These are phyloP conservation scores for Trametes pubescens DNA, from an alignment of 1,284 basidiomycete species.

Conservation along the genomic window DNA sequence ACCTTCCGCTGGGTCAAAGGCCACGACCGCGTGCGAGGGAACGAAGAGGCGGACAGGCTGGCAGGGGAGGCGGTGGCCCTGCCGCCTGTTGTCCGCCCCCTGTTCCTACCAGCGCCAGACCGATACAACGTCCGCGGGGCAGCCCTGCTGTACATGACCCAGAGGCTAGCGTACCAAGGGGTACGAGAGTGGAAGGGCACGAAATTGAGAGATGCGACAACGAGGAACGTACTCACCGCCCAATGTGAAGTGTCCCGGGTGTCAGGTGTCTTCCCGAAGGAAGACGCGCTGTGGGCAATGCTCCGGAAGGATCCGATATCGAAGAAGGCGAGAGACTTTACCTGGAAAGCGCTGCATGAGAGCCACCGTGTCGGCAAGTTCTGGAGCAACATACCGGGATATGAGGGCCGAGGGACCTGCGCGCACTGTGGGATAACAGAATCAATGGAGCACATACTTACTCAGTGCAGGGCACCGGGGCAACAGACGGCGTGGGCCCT, in stretches of 20 bases:
- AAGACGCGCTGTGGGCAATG: background rate
- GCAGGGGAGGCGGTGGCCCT: background rate
- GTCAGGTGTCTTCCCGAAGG: background rate
- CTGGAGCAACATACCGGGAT: background rate
- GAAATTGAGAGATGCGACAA: background rate
- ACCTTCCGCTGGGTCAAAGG: constrained; percentile 40
- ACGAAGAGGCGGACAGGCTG: constrained; percentile 35
- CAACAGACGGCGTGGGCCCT: background rate
- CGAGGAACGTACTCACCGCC: background rate
- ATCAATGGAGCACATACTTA: background rate
- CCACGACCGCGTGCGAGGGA: constrained; percentile 16
- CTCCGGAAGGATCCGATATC: background rate
- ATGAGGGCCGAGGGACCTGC: background rate
- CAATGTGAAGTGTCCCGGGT: background rate
- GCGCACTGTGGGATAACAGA: background rate
- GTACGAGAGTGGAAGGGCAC: background rate
- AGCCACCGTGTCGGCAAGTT: background rate
- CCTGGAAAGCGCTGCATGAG: background rate
- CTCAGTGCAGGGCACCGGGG: background rate
- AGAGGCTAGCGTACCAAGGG: background rate
- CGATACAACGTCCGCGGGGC: background rate
- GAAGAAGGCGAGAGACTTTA: background rate
- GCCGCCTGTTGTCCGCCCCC: background rate
- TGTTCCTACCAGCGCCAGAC: background rate
- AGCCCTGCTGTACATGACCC: background rate